Base-by-base conservation (phyloP, 176 grass and related monocot species). In the Chrysopogon serrulatus region DNA sequence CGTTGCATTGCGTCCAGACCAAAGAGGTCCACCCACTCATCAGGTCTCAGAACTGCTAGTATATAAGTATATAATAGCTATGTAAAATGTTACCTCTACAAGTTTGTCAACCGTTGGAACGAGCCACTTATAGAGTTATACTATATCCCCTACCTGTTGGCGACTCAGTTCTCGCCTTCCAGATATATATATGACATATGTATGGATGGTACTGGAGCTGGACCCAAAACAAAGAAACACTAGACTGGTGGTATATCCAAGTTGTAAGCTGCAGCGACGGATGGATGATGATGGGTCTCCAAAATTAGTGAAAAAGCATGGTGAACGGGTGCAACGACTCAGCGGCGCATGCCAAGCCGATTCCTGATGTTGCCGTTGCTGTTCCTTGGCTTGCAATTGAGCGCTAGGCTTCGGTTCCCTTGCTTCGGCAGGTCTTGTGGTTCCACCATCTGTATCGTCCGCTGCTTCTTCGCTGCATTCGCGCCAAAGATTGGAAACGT, bases 381-480 rank as follows among this genome's bases (percentile, higher is more conserved):
- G 68, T 73, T 78, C 79, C 73, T 86, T 39, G 79, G 21, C 79
- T 86, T 90, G 72, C 64, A 42, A 16, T 49, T 85, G 7, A 66
- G 78, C 23, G 65, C 81, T 10, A 62, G 30, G 34, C 43, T 77
- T 10, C 74, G 82, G 54, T 75, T 83, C 18, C 47, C 78, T 86
- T 94, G 87, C 44, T 92, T 94, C 2, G 87, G 92, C 68, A 94
- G 69, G 68, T 92, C 87, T 43, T 94, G 92, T 2, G 53, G 81
- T 73, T 90, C 92, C 87, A 92, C 90, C 71, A 94, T 78, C 31
- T 90, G 92, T 80, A 94, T 76, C 0, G 84, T 92, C n/a, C 87
- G 73, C 78, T 90, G 84, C 65, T 85, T 89, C 82, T 92, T 94
- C 2, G 84, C 92, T 94, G 92, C 87, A 62, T 51, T 56, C 51